Conservation (phyloP, 169 alveolate species). For the Amoebophrya sp. region DNA sequence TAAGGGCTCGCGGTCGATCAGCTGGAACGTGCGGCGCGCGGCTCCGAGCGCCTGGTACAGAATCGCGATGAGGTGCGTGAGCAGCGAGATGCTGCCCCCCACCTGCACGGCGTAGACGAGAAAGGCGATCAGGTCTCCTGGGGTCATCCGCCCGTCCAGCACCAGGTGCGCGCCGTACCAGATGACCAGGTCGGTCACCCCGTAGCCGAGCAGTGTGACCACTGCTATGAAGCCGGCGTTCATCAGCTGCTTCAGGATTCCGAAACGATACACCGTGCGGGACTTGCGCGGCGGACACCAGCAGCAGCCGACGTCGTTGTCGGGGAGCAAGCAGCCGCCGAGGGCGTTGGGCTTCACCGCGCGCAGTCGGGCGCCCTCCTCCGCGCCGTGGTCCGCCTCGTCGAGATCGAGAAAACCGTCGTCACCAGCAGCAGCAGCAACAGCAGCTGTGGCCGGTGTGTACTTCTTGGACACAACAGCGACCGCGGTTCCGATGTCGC, state of each 20-base stretch:
- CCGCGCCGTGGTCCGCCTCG: too few relatives aligned
- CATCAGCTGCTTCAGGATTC: neutral
- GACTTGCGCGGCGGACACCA: neutral
- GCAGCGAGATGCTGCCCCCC: neutral
- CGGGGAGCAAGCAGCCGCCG: neutral
- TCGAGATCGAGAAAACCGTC: too few relatives aligned
- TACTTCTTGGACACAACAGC: too few relatives aligned
- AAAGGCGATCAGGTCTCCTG: neutral
- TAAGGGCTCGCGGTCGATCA: neutral
- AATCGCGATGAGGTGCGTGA: neutral
- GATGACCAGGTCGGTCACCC: neutral
- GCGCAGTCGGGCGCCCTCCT: too few relatives aligned
- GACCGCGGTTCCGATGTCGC: too few relatives aligned
- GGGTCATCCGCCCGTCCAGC: slow-evolving; percentile 1
- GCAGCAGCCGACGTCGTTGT: neutral
- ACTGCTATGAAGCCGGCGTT: neutral
- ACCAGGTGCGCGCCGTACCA: slow-evolving; percentile 21
- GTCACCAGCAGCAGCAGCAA: too few relatives aligned
- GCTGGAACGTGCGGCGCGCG: neutral
- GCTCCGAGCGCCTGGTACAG: neutral
- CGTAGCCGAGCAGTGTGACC: neutral
- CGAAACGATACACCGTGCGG: neutral
- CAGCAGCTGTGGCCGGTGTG: too few relatives aligned
- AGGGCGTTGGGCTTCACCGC: neutral
- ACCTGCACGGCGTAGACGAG: neutral